Evolutionary conservation across 2,329 filamentous ascomycete species (phyloP), one percentile per base, ranked within the genome.

Genomic region (Leptographium lundbergii): DNA sequence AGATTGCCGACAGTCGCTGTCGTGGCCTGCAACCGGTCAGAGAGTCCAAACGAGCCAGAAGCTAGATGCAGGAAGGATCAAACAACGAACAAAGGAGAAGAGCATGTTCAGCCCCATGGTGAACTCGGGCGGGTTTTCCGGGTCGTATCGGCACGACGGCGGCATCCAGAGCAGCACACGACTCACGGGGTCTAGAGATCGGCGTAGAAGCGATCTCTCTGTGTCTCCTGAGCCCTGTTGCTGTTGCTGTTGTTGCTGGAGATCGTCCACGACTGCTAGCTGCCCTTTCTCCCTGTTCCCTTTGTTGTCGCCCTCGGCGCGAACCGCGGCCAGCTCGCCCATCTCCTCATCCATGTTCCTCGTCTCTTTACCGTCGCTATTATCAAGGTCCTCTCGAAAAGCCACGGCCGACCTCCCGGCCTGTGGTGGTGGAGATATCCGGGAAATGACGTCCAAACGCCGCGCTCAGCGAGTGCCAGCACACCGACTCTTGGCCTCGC

Each of bases 1-100:
- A 92, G 74, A 65, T 91, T 91, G 22, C 88, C 88, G 7, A 91
- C 88, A 0, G 86, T 89, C 64, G 89, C 84, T 4, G 84, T 79
- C 0, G 74, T 73, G 3, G 79, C 72, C 79, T 81, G 32, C 29
- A 25, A 19, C 22, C 1, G 42, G 54, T 55, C 36, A 60, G 52
- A n/a, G 4, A 9, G 29, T 19, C 25, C 17, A 4, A 32, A 9
- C 22, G 27, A 27, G 19, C 62, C 34, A 58, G 34, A 17, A 47
- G 27, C 57, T 24, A 53, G 22, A 39, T 11, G 22, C 13, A 2
- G 52, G 34, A n/a, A 29, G 6, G 3, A 11, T 39, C 4, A 19
- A 55, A 13, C 34, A 6, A 14, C 55, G 19, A 64, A 79, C 86
- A 66, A 87, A 78, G 1, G 79, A 85, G 62, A 90, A 89, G 1